Base-by-base conservation (phyloP, 2,329 filamentous ascomycete genomes). In the Cadophora sp. region DNA sequence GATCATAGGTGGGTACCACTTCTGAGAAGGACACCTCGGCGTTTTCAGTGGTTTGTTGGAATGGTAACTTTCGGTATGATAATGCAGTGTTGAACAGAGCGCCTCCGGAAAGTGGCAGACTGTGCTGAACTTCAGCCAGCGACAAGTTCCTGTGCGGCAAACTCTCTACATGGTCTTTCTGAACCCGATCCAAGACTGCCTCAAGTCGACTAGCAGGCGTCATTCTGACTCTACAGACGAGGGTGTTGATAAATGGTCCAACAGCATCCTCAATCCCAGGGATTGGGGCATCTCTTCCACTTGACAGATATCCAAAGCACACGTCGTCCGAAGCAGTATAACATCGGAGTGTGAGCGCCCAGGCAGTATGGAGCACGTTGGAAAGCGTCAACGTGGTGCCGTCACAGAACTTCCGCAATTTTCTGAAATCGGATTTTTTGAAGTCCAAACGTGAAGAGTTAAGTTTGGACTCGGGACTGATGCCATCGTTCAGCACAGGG, bases 281-380 rank as follows among this genome's bases (percentile, higher is more conserved):
- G 1, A 83, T 53, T 1, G 80, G 73, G 50, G 79, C 77, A 1
- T 79, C 79, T 51, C 82, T 79, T 19, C 82, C 82, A 5, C 80
- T 80, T 4, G 82, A 73, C 0, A 80, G 82, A 69, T 80, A 79
- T 8, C 81, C 81, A 69, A 83, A 83, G 9, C 81, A 72, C 24
- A 83, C 77, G 64, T 83, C 81, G 11, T 79, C 68, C 19, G 77
- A 76, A 1, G 76, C 78, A 53, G 81, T 77, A 65, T 82, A 82
- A 12, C 78, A 68, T 1, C 78, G 78, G 58, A 60, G 58, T 3
- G 34, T 40, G 22, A n/a, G n/a, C 12, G 58, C 58, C 58, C 58
- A 60, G 26, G 58, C 34, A 16, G 58, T 40, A 40, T 22, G n/a
- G 34, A 60, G 58, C 1, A 60, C 12, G 12, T 37, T 43, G 34